These are phyloP conservation scores for Melaleuca alternifolia DNA, from an alignment of 345 rosid genomes.

Conservation along the genomic window DNA sequence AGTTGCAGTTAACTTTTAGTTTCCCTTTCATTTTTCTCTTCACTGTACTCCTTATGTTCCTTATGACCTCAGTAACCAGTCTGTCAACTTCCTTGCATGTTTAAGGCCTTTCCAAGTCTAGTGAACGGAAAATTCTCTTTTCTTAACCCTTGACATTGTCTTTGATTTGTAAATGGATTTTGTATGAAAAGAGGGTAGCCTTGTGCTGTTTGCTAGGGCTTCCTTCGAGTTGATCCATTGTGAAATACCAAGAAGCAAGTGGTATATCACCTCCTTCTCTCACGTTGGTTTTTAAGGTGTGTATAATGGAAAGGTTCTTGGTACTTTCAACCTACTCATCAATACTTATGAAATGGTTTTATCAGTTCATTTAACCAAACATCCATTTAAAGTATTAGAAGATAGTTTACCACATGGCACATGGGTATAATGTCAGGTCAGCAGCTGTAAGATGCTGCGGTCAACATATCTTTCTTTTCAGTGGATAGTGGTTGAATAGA, in stretches of 20 bases:
- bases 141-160: background rate
- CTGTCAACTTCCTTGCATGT: background rate
- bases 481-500: background rate
- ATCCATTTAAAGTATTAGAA: background rate
- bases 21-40: background rate
- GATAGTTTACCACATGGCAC: background rate
- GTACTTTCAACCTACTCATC: background rate
- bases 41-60: background rate
- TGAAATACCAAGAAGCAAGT: background rate
- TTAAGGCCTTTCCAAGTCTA: background rate
- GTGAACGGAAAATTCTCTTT: background rate
- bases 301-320: background rate
- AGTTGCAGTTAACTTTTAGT: background rate
- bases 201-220: background rate
- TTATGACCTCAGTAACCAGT: background rate
- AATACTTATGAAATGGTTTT: background rate
- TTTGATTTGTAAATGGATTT: background rate
- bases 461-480: background rate
- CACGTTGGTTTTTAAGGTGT: background rate
- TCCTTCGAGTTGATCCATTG: background rate
- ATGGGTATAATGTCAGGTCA: background rate
- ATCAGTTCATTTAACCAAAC: background rate
- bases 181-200: background rate
- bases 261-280: background rate
- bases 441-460: background rate